These are phyloP conservation scores for Coemansia sp. DNA, from an alignment of 192 early-diverging fungal species.

Conservation along the genomic window DNA sequence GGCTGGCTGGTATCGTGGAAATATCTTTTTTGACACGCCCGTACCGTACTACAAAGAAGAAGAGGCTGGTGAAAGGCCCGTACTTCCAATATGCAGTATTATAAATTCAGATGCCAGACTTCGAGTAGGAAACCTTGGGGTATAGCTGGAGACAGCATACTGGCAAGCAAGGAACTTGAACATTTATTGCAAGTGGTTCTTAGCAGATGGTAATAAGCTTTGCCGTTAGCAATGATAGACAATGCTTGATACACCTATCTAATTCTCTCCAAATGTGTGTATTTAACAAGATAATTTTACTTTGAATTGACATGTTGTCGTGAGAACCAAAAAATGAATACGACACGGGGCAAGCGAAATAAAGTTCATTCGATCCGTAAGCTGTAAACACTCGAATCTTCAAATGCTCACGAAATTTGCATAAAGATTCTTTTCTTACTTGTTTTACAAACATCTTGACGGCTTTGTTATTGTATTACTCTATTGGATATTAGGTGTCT, in stretches of 20 bases:
- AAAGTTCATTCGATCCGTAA: too few species aligned
- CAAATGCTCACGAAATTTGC: not conserved
- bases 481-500: too few species aligned
- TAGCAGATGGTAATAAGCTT: too few species aligned
- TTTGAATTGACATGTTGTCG: not conserved
- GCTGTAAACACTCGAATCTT: too few species aligned
- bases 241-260: too few species aligned
- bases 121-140: conserved; percentile 21
- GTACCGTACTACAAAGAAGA: conserved; percentile 21
- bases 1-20: conserved; percentile 28
- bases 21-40: conserved; percentile 18
- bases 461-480: not conserved
- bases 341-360: not conserved
- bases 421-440: not conserved
- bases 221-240: too few species aligned
- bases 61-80: not conserved
- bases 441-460: not conserved
- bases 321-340: not conserved
- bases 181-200: too few species aligned
- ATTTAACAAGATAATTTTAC: not conserved
- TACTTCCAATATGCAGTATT: not conserved
- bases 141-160: not conserved
- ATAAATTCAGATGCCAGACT: not conserved
- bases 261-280: too few species aligned
- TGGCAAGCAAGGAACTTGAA: too few species aligned